Conservation (phyloP, 805 yeast species). For the Myxozyma geophila region DNA sequence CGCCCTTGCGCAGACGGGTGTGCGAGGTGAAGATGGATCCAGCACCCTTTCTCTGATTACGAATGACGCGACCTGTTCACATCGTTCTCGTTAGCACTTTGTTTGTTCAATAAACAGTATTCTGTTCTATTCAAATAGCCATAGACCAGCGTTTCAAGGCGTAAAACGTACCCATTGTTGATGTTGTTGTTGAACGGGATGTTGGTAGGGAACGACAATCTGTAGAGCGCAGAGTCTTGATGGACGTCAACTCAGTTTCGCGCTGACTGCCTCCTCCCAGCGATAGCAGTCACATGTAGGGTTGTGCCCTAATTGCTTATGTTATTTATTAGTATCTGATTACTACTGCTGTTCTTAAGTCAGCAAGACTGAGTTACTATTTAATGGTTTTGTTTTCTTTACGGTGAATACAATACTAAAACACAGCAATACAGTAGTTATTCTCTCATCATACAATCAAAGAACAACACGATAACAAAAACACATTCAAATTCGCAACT, state of each 20-base stretch:
- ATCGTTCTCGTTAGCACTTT: background rate
- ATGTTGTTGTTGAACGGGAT: conserved; percentile 11
- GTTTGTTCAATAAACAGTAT: background rate
- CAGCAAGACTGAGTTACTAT: no score
- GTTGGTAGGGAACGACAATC: background rate
- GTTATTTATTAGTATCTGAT: background rate
- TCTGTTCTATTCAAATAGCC: background rate
- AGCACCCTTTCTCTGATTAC: conserved; percentile 99
- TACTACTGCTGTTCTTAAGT: background rate
- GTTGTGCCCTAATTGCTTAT: conserved; percentile 8
- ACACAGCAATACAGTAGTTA: no score
- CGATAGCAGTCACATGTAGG: background rate
- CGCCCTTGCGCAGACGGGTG: conserved; percentile 99
- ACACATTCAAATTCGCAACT: no score
- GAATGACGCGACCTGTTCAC: conserved; percentile 90
- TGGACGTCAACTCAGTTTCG: background rate
- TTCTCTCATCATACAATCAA: no score
- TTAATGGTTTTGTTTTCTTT: background rate
- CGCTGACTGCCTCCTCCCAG: background rate
- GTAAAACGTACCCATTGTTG: conserved; percentile 17
- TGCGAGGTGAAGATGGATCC: conserved; percentile 99
- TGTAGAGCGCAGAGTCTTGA: background rate
- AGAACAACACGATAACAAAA: no score
- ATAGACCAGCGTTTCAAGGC: background rate
- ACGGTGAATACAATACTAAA: no score